phyloP scores from a whole-genome alignment of 331 rosid genomes.

The Telfairia occidentalis region DNA sequence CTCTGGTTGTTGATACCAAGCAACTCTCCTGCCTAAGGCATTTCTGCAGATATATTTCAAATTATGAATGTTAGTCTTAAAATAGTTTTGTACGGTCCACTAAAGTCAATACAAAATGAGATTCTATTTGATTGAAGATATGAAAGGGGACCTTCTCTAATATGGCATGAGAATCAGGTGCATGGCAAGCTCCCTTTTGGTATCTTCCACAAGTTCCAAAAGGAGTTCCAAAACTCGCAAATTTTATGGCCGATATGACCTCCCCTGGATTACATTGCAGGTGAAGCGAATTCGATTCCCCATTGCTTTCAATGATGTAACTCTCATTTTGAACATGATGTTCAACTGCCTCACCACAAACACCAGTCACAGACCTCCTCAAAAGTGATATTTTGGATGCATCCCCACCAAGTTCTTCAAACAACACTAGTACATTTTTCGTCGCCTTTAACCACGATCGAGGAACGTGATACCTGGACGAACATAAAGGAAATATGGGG shows the following conservation, averaged over 20 bases:
- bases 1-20: constrained; percentile 18
- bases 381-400: constrained; percentile 51
- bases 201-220: constrained; percentile 26
- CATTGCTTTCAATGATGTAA: constrained; percentile 10
- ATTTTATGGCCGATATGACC: constrained; percentile 26
- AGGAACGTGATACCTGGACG: constrained; percentile 80
- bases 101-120: background rate
- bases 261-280: constrained; percentile 28
- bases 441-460: constrained; percentile 89
- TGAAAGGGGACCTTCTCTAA: constrained; percentile 24
- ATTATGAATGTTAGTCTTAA: background rate
- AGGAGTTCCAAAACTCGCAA: constrained; percentile 36
- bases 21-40: constrained; percentile 28
- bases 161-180: constrained; percentile 24
- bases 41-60: constrained; percentile 18
- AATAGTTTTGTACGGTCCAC: background rate
- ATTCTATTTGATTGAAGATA: background rate
- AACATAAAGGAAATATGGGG: background rate
- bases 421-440: constrained; percentile 50
- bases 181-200: constrained; percentile 32
- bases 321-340: constrained; percentile 17
- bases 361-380: constrained; percentile 35
- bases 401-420: constrained; percentile 89
- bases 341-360: constrained; percentile 29
- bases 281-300: constrained; percentile 14